These are phyloP conservation scores for Polygonum maritimum DNA, from an alignment of 148 eudicot genomes.

Conservation along the genomic window DNA sequence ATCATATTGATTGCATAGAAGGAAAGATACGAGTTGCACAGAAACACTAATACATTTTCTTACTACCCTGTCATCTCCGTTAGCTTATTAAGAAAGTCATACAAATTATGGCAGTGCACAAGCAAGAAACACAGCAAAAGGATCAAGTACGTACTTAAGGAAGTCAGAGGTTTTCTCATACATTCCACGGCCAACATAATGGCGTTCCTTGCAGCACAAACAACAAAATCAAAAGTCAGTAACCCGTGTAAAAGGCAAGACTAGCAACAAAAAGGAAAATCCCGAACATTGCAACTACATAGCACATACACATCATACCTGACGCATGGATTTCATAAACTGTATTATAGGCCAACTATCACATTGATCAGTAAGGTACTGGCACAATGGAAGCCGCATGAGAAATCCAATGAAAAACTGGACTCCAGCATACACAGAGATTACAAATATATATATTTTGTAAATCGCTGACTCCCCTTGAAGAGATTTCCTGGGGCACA, in stretches of 20 bases:
- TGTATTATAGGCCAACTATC: conserved; percentile 59
- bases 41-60: neutral
- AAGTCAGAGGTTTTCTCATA: conserved; percentile 83
- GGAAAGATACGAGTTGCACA: neutral
- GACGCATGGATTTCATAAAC: conserved; percentile 89
- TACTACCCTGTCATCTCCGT: neutral
- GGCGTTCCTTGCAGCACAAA: conserved; percentile 54
- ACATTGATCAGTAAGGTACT: conserved; percentile 57
- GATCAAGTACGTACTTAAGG: conserved; percentile 42
- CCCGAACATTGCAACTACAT: neutral
- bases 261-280: neutral
- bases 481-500: conserved; percentile 62
- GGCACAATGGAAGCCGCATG: conserved; percentile 83
- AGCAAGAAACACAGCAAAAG: neutral
- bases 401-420: conserved; percentile 60
- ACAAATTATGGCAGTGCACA: neutral
- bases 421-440: conserved; percentile 74
- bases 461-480: conserved; percentile 42
- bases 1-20: neutral
- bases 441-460: conserved; percentile 56
- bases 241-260: neutral
- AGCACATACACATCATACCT: conserved; percentile 40
- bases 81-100: neutral
- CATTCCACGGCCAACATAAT: conserved; percentile 99
- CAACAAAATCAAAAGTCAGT: conserved; percentile 1